Evolutionary conservation across 2,329 filamentous ascomycete genomes (phyloP).

Genomic region (Rasamsonia emersonii): DNA sequence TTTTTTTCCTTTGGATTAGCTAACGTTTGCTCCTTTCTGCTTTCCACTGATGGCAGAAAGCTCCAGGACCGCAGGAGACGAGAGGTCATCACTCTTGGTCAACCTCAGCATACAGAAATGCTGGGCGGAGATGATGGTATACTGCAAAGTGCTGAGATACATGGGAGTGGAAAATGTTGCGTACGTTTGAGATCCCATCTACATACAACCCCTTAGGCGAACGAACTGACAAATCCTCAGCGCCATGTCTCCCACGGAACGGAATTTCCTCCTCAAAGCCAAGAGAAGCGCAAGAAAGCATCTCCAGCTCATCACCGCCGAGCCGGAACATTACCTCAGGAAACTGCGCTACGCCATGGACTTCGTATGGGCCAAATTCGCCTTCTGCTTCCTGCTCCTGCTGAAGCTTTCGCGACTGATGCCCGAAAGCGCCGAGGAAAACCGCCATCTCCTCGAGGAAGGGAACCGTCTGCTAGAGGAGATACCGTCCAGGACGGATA

Average conservation of each 20-base stretch:
- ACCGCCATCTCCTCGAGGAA: constrained; percentile 35
- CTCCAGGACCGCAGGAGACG: constrained; percentile 19
- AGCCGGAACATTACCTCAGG: constrained; percentile 40
- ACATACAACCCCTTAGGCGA: no score
- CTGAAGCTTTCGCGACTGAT: constrained; percentile 45
- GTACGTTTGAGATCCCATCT: no score
- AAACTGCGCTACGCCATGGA: constrained; percentile 48
- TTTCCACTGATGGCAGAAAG: constrained; percentile 12
- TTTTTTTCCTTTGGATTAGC: no score
- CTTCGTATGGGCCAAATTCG: constrained; percentile 52
- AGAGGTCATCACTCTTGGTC: constrained; percentile 31
- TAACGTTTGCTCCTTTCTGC: no score
- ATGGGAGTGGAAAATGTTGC: constrained; percentile 44
- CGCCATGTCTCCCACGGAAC: constrained; percentile 43
- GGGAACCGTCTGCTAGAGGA: constrained; percentile 38
- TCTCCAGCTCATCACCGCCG: constrained; percentile 40
- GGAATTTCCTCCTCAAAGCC: constrained; percentile 41
- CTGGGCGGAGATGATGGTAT: constrained; percentile 46
- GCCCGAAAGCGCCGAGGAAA: constrained; percentile 31
- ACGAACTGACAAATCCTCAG: no score
- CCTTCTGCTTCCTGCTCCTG: constrained; percentile 48
- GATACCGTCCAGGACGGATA: constrained; percentile 26
- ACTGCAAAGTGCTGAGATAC: constrained; percentile 43
- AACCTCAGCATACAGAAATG: constrained; percentile 46
- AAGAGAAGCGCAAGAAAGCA: constrained; percentile 45